Percentiles rank a stretch among this genome's conserved stretches.
Conservation (phyloP, 108 stramenopile genomes). For the Cyclostephanos tholiformis region DNA sequence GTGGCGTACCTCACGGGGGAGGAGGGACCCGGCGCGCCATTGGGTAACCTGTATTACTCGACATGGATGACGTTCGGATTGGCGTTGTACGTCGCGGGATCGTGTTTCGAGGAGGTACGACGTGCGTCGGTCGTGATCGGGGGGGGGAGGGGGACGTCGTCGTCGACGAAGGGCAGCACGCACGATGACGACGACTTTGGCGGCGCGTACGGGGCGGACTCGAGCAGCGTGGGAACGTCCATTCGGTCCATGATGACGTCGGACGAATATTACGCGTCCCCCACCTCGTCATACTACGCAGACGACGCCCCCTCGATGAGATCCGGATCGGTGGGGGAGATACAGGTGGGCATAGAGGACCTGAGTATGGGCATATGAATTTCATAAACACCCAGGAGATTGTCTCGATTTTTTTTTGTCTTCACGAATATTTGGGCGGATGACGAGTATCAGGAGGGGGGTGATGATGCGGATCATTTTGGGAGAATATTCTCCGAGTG, state of each 20-base stretch:
- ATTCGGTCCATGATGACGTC: no score
- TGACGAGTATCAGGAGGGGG: no score
- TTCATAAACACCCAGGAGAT: no score
- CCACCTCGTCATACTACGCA: no score
- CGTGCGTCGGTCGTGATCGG: conserved; percentile 10
- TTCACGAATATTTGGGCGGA: no score
- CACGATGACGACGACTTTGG: no score
- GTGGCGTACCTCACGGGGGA: conserved; percentile 65
- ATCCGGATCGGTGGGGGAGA: conserved; percentile 22
- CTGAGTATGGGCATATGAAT: no score
- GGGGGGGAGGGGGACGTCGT: not conserved
- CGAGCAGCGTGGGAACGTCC: not conserved
- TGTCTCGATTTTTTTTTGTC: no score
- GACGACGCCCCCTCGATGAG: not conserved
- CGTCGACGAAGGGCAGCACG: not conserved
- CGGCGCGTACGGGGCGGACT: not conserved
- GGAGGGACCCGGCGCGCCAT: conserved; percentile 67
- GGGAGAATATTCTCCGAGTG: no score
- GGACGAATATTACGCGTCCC: not conserved
- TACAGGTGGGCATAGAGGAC: conserved; percentile 7
- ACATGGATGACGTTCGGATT: conserved; percentile 69
- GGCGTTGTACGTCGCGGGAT: conserved; percentile 33
- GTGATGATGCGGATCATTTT: no score
- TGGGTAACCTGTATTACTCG: conserved; percentile 85
- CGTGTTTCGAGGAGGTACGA: conserved; percentile 48